Percentiles rank a stretch among this genome's conserved stretches.
Conservation (phyloP, 345 rosid genomes). For the Erysimum cheiranthoides region DNA sequence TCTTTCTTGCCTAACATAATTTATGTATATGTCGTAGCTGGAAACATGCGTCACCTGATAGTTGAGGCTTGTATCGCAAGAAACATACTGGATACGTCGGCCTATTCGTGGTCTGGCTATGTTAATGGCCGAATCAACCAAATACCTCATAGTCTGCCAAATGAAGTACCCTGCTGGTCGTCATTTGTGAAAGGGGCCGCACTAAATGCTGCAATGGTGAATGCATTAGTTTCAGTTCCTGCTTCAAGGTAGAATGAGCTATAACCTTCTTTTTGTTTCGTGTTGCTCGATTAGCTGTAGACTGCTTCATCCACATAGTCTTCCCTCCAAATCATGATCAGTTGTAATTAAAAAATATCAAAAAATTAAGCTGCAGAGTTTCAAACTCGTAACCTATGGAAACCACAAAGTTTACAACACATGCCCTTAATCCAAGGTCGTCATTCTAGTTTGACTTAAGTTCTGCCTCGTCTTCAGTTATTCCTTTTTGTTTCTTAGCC, state of each 20-base stretch:
- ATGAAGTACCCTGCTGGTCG: constrained; percentile 84
- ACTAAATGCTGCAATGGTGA: constrained; percentile 65
- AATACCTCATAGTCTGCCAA: constrained; percentile 62
- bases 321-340: constrained; percentile 10
- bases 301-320: constrained; percentile 28
- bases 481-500: constrained; percentile 70
- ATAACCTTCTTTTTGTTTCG: constrained; percentile 10
- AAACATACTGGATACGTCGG: constrained; percentile 84
- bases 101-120: constrained; percentile 94
- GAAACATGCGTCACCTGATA: constrained; percentile 96
- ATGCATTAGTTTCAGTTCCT: constrained; percentile 81
- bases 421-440: constrained; percentile 20
- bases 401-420: not conserved
- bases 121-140: constrained; percentile 73
- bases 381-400: constrained; percentile 7
- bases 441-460: constrained; percentile 38
- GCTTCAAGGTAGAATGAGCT: constrained; percentile 78
- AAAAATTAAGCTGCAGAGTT: not conserved
- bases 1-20: constrained; percentile 27
- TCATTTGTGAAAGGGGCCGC: constrained; percentile 83
- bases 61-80: constrained; percentile 96
- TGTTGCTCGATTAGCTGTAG: constrained; percentile 12
- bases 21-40: constrained; percentile 62
- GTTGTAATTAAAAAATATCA: not conserved
- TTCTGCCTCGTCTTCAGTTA: constrained; percentile 65